Base-by-base conservation (phyloP, 2,329 filamentous ascomycete species). In the Alternaria metachromatica region DNA sequence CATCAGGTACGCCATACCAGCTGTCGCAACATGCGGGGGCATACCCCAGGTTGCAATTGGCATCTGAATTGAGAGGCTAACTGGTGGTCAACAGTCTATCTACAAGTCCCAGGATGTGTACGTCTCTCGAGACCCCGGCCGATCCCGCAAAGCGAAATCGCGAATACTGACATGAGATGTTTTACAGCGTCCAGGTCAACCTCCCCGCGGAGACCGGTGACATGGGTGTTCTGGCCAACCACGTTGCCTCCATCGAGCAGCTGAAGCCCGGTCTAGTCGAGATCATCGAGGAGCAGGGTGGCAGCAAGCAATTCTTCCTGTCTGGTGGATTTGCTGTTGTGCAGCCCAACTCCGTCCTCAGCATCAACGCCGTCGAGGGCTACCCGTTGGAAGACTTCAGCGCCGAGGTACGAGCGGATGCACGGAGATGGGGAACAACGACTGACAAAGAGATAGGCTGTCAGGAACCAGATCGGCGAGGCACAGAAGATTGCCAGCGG, bases 201-300 rank as follows among this genome's bases (percentile, higher is more conserved):
- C 91, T 99, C 80, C 92, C 96, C 82, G 96, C 96, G 80, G 96
- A 97, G 84, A 96, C 94, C 68, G 96, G 96, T 82, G 96, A 98
- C 78, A 99, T 99, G 96, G 96, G 96, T 92, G 91, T 99, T 78
- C 92, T 99, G 81, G 96, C 96, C 82, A 96, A 96, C 88, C 96
- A 99, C 89, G 96, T 99, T 78, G 94, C 96, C 71, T 94, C 94
- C 67, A 98, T 99, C 80, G 96, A 99, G 88, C 96, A 99, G 88
- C 88, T 99, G 84, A 97, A 96, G 89, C 94, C 96, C 66, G 96
- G 96, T 79, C 85, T 98, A 74, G 88, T 99, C 74, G 95, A 98
- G 87, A 88, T 99, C 80, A 89, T 98, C 74, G 95, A 98, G 87
- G 96, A 99, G 88, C 88, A 85, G 80, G 92, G 93, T 80, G 87